A percentile compares a stretch with the other conserved stretches of the same genome.
These are phyloP conservation scores for Claviceps capensis DNA, from an alignment of 2,329 filamentous ascomycete species.

Conservation along the genomic window DNA sequence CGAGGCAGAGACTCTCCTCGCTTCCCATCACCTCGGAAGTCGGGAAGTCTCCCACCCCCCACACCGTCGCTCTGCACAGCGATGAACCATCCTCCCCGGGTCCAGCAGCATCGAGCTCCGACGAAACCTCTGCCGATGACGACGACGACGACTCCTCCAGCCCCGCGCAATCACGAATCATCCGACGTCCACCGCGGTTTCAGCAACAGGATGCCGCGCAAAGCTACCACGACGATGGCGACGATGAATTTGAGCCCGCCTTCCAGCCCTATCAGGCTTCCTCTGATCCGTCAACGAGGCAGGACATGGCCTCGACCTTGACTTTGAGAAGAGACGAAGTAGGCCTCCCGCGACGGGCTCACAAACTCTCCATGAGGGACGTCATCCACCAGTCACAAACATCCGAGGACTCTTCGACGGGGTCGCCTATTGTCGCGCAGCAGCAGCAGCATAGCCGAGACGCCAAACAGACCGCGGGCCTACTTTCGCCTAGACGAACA, in stretches of 20 bases:
- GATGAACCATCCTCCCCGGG: constrained; percentile 19
- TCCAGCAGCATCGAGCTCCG: constrained; percentile 23
- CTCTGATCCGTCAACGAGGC: constrained; percentile 19
- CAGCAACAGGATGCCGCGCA: constrained; percentile 23
- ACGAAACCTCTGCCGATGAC: constrained; percentile 30
- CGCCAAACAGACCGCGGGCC: constrained; percentile 22
- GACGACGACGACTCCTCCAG: constrained; percentile 37
- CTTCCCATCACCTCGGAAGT: constrained; percentile 23
- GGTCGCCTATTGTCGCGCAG: constrained; percentile 25
- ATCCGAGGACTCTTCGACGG: constrained; percentile 49
- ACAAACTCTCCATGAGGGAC: constrained; percentile 18
- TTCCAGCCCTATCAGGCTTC: constrained; percentile 35
- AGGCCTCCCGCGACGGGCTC: constrained; percentile 18
- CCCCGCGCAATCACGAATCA: constrained; percentile 45
- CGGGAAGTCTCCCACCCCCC: constrained; percentile 12
- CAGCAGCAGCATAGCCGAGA: constrained; percentile 19
- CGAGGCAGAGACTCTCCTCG: constrained; percentile 29
- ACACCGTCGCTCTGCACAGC: constrained; percentile 7
- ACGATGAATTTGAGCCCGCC: constrained; percentile 41
- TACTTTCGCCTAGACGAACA: constrained; percentile 44
- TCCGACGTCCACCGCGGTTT: constrained; percentile 43
- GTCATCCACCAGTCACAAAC: constrained; percentile 36
- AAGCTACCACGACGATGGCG: constrained; percentile 36
- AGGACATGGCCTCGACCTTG: constrained; percentile 39
- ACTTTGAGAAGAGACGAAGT: constrained; percentile 35